Percentiles rank a stretch among this genome's conserved stretches.
Evolutionary conservation across 2,329 filamentous ascomycete genomes (phyloP).

Genomic region (Lomentospora prolificans): DNA sequence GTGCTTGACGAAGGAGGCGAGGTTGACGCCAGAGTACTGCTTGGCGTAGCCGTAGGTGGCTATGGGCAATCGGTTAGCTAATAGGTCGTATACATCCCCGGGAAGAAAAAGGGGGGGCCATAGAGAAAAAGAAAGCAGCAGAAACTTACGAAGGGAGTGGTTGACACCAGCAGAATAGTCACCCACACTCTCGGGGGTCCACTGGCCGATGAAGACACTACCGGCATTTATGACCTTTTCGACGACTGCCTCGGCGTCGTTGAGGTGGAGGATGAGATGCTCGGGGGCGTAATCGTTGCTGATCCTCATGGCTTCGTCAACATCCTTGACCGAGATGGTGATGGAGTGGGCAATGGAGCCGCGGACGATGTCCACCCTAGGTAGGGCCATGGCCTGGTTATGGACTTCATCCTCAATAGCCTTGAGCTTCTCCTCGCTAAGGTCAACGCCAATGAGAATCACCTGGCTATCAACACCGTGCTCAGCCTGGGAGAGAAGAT

Average conservation of each 20-base stretch:
- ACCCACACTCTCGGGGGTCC: constrained; percentile 96
- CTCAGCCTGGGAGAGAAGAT: constrained; percentile 90
- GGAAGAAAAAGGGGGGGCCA: not conserved
- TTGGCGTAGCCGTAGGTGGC: constrained; percentile 97
- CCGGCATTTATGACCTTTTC: constrained; percentile 84
- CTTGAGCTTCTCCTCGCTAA: constrained; percentile 60
- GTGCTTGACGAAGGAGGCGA: constrained; percentile 94
- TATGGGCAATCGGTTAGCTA: constrained; percentile 26
- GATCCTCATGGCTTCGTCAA: constrained; percentile 65
- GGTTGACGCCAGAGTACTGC: constrained; percentile 95
- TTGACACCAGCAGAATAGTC: constrained; percentile 98
- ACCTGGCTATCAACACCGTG: constrained; percentile 96
- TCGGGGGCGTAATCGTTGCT: constrained; percentile 96
- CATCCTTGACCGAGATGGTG: constrained; percentile 63
- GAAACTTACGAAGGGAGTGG: constrained; percentile 90
- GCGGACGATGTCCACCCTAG: constrained; percentile 84
- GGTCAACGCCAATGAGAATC: constrained; percentile 74
- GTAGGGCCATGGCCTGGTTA: constrained; percentile 74
- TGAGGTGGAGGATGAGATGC: constrained; percentile 86
- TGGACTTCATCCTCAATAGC: constrained; percentile 91
- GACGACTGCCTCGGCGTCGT: constrained; percentile 64
- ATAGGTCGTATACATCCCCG: not conserved
- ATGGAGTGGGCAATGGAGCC: constrained; percentile 87
- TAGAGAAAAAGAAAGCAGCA: too few relatives aligned
- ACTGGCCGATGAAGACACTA: constrained; percentile 88